A percentile compares a stretch with the other conserved stretches of the same genome.
phyloP scores from a whole-genome alignment of 306 rosid genomes.

The Quercus bicolor region DNA sequence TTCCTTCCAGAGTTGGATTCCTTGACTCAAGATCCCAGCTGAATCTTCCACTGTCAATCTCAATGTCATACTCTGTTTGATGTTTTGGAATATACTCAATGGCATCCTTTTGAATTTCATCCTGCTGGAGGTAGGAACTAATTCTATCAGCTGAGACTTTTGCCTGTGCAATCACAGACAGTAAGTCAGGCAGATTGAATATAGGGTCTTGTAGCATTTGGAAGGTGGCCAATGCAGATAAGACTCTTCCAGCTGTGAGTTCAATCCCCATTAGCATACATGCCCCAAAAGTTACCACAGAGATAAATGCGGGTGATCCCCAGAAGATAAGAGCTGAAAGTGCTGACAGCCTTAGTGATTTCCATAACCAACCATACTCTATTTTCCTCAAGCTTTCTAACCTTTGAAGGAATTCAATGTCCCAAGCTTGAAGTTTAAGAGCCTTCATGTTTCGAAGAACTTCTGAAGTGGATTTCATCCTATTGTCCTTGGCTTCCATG shows the following conservation, averaged over 20 bases:
- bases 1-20: constrained; percentile 56
- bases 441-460: constrained; percentile 73
- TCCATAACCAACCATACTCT: constrained; percentile 67
- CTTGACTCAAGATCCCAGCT: constrained; percentile 72
- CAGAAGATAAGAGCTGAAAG: constrained; percentile 68
- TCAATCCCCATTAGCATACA: constrained; percentile 82
- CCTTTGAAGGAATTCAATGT: constrained; percentile 57
- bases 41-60: constrained; percentile 69
- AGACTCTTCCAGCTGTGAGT: constrained; percentile 81
- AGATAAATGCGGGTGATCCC: constrained; percentile 88
- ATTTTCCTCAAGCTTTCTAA: constrained; percentile 53
- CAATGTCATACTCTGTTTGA: constrained; percentile 55
- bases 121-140: constrained; percentile 62
- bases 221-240: constrained; percentile 87
- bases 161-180: constrained; percentile 80
- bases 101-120: constrained; percentile 72
- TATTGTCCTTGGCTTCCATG: constrained; percentile 86
- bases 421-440: constrained; percentile 98
- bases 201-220: constrained; percentile 92
- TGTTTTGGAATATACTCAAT: constrained; percentile 57
- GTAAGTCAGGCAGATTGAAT: constrained; percentile 81
- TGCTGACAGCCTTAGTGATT: constrained; percentile 57
- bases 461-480: constrained; percentile 94
- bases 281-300: constrained; percentile 71
- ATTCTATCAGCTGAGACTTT: constrained; percentile 86